These are phyloP conservation scores for Pyrenochaeta sp. DNA, from an alignment of 2,329 filamentous ascomycete genomes.

Conservation along the genomic window DNA sequence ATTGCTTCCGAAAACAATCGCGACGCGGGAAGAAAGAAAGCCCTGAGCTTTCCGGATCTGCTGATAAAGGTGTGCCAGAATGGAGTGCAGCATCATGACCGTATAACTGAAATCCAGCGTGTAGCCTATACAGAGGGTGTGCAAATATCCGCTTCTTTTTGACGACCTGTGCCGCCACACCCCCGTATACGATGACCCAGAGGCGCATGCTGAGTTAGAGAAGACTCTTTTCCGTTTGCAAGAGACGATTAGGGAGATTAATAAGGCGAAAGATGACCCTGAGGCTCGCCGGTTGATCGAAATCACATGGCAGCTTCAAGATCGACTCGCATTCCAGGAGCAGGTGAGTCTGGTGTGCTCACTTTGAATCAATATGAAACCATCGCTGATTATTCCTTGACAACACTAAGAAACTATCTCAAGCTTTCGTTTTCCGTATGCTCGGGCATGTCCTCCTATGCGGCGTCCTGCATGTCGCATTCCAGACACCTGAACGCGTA, in stretches of 20 bases:
- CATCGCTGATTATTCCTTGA: constrained; percentile 4
- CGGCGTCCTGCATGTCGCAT: constrained; percentile 83
- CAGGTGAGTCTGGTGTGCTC: constrained; percentile 62
- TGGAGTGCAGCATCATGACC: too few species aligned
- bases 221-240: constrained; percentile 75
- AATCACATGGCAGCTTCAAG: constrained; percentile 85
- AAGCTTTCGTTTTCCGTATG: constrained; percentile 68
- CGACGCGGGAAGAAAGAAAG: constrained; percentile 72
- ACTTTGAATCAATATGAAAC: too few species aligned
- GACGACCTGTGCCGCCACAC: constrained; percentile 83
- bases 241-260: constrained; percentile 80
- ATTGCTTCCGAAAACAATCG: constrained; percentile 74
- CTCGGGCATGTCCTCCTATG: constrained; percentile 84
- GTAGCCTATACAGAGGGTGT: constrained; percentile 90
- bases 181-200: constrained; percentile 83
- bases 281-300: constrained; percentile 74
- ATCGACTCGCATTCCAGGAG: constrained; percentile 77
- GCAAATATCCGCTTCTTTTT: constrained; percentile 89
- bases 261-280: constrained; percentile 81
- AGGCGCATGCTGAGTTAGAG: constrained; percentile 81
- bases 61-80: constrained; percentile 77
- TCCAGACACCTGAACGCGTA: constrained; percentile 73
- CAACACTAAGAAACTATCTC: constrained; percentile 33
- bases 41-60: constrained; percentile 83
- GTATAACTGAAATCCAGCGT: background rate